A percentile compares a stretch with the other conserved stretches of the same genome.
These are phyloP conservation scores for Phialocephala subalpina DNA, from an alignment of 2,329 filamentous ascomycete species.

Conservation along the genomic window DNA sequence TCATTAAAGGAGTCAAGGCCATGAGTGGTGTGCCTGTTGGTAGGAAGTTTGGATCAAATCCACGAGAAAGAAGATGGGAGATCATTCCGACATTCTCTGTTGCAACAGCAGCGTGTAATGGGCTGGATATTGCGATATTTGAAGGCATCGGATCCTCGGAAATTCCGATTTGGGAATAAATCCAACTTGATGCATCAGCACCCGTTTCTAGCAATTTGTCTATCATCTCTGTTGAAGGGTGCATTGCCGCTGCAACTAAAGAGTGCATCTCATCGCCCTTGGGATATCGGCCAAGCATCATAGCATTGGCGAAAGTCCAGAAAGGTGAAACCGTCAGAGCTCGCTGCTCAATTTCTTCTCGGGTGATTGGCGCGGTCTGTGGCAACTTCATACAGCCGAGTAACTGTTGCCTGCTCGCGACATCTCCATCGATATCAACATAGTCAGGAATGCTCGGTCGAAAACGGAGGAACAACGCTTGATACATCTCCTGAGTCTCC, in stretches of 20 bases:
- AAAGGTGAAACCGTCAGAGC: not conserved
- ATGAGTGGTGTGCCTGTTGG: not conserved
- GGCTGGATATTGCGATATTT: not conserved
- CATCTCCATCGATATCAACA: slow-evolving; percentile 5
- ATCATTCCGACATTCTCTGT: not conserved
- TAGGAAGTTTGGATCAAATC: slow-evolving; percentile 2
- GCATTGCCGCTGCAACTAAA: not conserved
- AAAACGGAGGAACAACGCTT: slow-evolving; percentile 7
- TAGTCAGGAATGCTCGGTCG: not conserved
- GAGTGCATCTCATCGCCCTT: slow-evolving; percentile 9
- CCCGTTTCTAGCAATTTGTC: slow-evolving; percentile 6
- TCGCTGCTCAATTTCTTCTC: not conserved
- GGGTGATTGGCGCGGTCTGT: not conserved
- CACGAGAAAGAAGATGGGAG: slow-evolving; percentile 1
- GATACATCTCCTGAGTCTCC: not conserved
- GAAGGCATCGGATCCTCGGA: not conserved
- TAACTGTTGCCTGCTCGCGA: not conserved
- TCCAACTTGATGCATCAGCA: slow-evolving; percentile 9
- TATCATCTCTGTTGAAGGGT: not conserved
- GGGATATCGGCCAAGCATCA: not conserved
- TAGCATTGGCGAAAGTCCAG: not conserved
- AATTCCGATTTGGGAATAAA: not conserved
- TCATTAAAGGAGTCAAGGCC: slow-evolving; percentile 1
- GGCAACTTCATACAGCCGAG: slow-evolving; percentile 4
- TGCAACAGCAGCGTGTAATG: slow-evolving; percentile 9